Percentiles rank a stretch among this genome's conserved stretches.
phyloP scores from a whole-genome alignment of 352 stramenopile genomes.

The Phytophthora megakarya region DNA sequence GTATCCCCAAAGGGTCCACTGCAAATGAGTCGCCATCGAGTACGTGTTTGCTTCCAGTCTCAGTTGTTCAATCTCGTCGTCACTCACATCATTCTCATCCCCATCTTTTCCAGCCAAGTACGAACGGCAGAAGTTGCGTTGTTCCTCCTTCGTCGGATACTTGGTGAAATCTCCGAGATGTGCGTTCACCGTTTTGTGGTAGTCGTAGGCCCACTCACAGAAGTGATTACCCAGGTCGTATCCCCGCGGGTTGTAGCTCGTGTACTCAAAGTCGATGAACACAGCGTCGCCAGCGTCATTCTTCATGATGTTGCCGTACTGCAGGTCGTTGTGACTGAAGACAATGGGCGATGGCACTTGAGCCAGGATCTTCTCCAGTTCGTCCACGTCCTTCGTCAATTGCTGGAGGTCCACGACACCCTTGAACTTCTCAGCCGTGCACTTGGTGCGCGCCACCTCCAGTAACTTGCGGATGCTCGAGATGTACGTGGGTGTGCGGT shows the following conservation, averaged over 20 bases:
- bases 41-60: slow-evolving; percentile 82
- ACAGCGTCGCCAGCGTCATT: slow-evolving; percentile 64
- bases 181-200: slow-evolving; percentile 82
- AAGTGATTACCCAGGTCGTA: slow-evolving; percentile 95
- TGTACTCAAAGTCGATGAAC: slow-evolving; percentile 96
- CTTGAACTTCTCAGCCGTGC: slow-evolving; percentile 48
- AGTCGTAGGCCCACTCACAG: slow-evolving; percentile 87
- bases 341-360: slow-evolving; percentile 75
- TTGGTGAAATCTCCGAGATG: slow-evolving; percentile 77
- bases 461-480: slow-evolving; percentile 64
- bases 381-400: slow-evolving; percentile 51
- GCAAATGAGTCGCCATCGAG: slow-evolving; percentile 83
- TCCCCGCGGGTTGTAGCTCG: slow-evolving; percentile 89
- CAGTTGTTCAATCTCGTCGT: slow-evolving; percentile 66
- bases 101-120: slow-evolving; percentile 63
- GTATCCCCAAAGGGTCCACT: slow-evolving; percentile 89
- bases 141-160: slow-evolving; percentile 68
- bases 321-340: slow-evolving; percentile 93
- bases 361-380: slow-evolving; percentile 56
- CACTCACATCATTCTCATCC: slow-evolving; percentile 43
- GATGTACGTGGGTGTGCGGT: slow-evolving; percentile 56
- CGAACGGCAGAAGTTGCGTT: slow-evolving; percentile 70
- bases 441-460: slow-evolving; percentile 63
- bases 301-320: slow-evolving; percentile 93
- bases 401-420: slow-evolving; percentile 55